Evolutionary conservation across 768 basidiomycete species (phyloP), one percentile per base, ranked within the genome.

Genomic region (Candolleomyces aberdarensis): DNA sequence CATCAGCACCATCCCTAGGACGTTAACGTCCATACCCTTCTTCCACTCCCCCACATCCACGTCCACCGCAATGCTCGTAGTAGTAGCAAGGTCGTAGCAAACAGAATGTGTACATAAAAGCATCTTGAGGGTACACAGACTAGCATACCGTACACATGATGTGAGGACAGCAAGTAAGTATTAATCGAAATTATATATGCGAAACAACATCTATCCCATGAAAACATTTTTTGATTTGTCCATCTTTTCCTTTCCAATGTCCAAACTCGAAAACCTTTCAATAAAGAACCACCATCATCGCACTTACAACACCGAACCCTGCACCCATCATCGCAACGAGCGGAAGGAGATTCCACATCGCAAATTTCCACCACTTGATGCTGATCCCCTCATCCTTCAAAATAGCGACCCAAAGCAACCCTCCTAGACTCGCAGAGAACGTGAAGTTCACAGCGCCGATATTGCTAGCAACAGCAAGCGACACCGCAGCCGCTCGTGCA

Each of bases 371-470:
- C 65, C 85, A 85, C 29, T 65, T 78, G 17, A 97, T 80, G 2
- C 66, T 64, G 49, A 94, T 87, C 0, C 80, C 83, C 72, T 93
- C 96, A 70, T 91, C 87, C 60, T 70, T 67, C 57, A 96, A 75
- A 59, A 96, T 93, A 15, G 76, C 69, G 19, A 79, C 75, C 95
- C 96, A 98, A 15, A 97, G 78, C 49, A 98, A 75, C 0, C 95
- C 95, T 0, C 94, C 94, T 14, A 97, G 83, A 57, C 90, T 92
- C 0, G 92, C 92, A 5, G 88, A 88, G 69, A 95, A 96, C 8
- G 92, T 91, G 69, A 92, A 88, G 63, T 87, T 90, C 65, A 96
- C 89, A 1, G 96, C 96, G 13, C 96, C 96, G 39, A 93, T 88
- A 72, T 97, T 97, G 58, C 86, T 89, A 2, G 91, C 89, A 0